A percentile compares a stretch with the other conserved stretches of the same genome.
These are phyloP conservation scores for Pythium monospermum DNA, from an alignment of 352 stramenopile species.

Conservation along the genomic window DNA sequence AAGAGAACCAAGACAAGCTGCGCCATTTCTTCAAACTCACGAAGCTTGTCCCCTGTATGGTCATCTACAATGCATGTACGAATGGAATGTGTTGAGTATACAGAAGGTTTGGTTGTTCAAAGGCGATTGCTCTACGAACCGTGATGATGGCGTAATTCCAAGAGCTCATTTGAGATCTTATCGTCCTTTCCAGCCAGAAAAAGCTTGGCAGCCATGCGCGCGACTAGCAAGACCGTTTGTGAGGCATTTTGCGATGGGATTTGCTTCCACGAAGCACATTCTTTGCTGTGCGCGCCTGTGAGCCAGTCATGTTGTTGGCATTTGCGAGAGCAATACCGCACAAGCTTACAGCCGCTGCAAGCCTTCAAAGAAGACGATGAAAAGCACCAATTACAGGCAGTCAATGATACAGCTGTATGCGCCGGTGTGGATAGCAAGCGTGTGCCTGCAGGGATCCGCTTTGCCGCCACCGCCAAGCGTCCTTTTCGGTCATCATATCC, in stretches of 20 bases:
- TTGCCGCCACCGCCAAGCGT: constrained; percentile 36
- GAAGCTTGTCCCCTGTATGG: constrained; percentile 30
- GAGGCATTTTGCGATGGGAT: constrained; percentile 24
- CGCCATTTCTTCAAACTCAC: constrained; percentile 52
- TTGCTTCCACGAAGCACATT: constrained; percentile 44
- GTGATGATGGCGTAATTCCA: constrained; percentile 41
- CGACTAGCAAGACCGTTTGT: constrained; percentile 52
- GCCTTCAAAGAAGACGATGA: constrained; percentile 19
- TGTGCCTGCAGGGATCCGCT: constrained; percentile 20
- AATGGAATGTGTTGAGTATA: background rate
- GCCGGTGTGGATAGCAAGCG: constrained; percentile 31
- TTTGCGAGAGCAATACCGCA: constrained; percentile 58
- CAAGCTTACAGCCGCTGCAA: constrained; percentile 52
- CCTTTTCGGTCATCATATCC: constrained; percentile 32
- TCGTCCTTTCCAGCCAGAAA: constrained; percentile 18
- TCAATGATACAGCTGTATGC: constrained; percentile 28
- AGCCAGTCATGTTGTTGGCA: constrained; percentile 66
- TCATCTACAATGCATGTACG: constrained; percentile 22
- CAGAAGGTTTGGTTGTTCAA: too few relatives aligned
- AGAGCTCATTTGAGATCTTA: constrained; percentile 11
- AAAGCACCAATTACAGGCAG: constrained; percentile 55
- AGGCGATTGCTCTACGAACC: constrained; percentile 17
- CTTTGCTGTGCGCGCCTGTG: constrained; percentile 29
- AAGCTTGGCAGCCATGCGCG: constrained; percentile 33
- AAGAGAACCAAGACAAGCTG: constrained; percentile 54